Base-by-base conservation (phyloP, 345 rosid genomes). In the Eucalyptus dawsonii region DNA sequence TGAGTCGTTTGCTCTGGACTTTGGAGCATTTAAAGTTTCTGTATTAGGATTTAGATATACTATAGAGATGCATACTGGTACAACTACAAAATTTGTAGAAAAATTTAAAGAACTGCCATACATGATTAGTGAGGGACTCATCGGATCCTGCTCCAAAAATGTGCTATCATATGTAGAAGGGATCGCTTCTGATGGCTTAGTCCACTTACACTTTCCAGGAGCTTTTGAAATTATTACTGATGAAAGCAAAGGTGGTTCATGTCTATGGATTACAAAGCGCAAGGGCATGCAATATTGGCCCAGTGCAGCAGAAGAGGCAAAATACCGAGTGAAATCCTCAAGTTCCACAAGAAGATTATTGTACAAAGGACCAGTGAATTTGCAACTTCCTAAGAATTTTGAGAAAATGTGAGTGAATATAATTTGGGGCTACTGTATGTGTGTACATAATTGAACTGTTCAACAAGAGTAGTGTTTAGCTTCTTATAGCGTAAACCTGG, bases 201-300 rank as follows among this genome's bases (percentile, higher is more conserved):
- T 60, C 69, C 24, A n/a, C 85, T 14, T 87, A 12, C 89, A 44
- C 69, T 9, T 69, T 89, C 45, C 89, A 97, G 99, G 99, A 90
- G 97, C 96, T 89, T 97, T 97, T 92, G 97, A 97, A 93, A 98
- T 97, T 89, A 97, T 97, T 86, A 93, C 89, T 14, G 92, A 97
- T 90, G 97, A 97, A 92, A 95, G 90, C 47, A 97, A 95, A 93
- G 99, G 95, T 86, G 99, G 99, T 85, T 93, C 98, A 69, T 97
- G 99, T 93, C 93, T 97, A 49, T 97, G 98, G 99, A 94, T 97
- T 89, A 95, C 98, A 65, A 95, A 94, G 83, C 98, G 99, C 65
- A 95, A 93, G 80, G 99, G 99, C 87, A 87, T 95, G 93, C 97
- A 97, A 92, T 97, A 97, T 93, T 97, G 99, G 99, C 99, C 99